Evolutionary conservation across 352 stramenopile genomes (phyloP).

Genomic region (Pythium pyrilobum): DNA sequence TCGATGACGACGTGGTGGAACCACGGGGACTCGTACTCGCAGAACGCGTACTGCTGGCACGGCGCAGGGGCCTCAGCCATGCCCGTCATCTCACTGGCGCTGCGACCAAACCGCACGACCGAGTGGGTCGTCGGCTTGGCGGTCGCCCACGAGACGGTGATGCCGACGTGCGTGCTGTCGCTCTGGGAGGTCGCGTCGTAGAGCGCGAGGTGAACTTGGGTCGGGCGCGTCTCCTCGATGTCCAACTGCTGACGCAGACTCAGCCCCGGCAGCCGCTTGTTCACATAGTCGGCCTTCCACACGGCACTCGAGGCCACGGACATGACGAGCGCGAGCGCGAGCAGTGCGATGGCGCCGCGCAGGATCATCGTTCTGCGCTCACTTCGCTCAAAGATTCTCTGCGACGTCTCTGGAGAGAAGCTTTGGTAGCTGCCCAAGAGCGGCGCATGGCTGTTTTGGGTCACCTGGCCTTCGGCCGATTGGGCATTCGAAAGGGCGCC

Average conservation of each 20-base stretch:
- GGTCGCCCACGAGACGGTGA: slow-evolving; percentile 61
- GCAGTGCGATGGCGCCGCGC: slow-evolving; percentile 1
- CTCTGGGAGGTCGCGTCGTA: slow-evolving; percentile 15
- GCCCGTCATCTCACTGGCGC: slow-evolving; percentile 19
- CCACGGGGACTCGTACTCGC: slow-evolving; percentile 69
- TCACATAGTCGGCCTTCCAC: not conserved
- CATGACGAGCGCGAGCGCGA: slow-evolving; percentile 6
- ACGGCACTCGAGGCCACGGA: slow-evolving; percentile 5
- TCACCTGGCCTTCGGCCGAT: not conserved
- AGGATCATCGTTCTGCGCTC: not conserved
- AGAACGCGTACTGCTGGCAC: slow-evolving; percentile 68
- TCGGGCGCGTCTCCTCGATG: slow-evolving; percentile 19
- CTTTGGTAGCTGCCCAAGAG: slow-evolving; percentile 2
- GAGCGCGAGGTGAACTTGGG: slow-evolving; percentile 46
- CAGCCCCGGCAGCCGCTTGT: not conserved
- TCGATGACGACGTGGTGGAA: slow-evolving; percentile 70
- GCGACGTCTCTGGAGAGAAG: not conserved
- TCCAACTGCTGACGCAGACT: slow-evolving; percentile 8
- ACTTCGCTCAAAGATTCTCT: slow-evolving; percentile 8
- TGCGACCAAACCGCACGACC: slow-evolving; percentile 41
- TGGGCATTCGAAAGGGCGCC: slow-evolving; percentile 7
- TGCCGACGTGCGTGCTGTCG: slow-evolving; percentile 18
- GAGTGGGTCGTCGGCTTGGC: slow-evolving; percentile 34
- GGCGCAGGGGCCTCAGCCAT: slow-evolving; percentile 22
- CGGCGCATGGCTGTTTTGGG: slow-evolving; percentile 16